Base-by-base conservation (phyloP, 2,329 filamentous ascomycete species). In the Calonectria fujianensis region DNA sequence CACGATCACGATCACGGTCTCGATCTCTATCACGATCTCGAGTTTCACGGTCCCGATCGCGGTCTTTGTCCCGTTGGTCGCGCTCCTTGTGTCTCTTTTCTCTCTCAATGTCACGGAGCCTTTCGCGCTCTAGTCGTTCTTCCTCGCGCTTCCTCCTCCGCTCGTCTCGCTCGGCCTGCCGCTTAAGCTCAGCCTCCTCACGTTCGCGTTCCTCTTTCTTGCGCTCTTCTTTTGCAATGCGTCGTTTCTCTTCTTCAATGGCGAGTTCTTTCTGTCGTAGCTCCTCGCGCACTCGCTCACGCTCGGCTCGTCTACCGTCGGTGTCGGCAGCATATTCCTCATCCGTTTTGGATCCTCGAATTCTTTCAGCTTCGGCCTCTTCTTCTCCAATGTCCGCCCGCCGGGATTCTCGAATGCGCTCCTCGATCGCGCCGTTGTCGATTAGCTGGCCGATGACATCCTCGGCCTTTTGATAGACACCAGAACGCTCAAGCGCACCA, bases 401-500 rank as follows among this genome's bases (percentile, higher is more conserved):
- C 31, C 94, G 90, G 65, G 94, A 89, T 77, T 93, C 91, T 74
- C 94, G 91, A 81, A 96, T 92, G 65, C 91, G 91, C 32, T 89
- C 87, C 81, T 95, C 93, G 73, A 95, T 95, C 32, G 92, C 90
- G 13, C 87, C 87, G 61, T 93, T 89, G 80, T 94, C 91, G 73
- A 96, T 94, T 74, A 95, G 87, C 35, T 90, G 87, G 74, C 92
- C 90, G 64, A 96, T 92, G 65, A 93, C 90, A 10, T 90, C 88
- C 79, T 94, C 91, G 0, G 93, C 94, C 78, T 91, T 91, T 74
- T 93, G 91, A 80, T 96, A 97, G 35, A 96, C 91, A 32, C 94
- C 93, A 27, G 92, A 93, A 75, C 95, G 91, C 80, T 96, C 94
- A 24, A 95, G 90, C 1, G 94, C 94, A 72, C 95, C 94, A 82